Evolutionary conservation across 495 filamentous ascomycete genomes (phyloP), one percentile per base, ranked within the genome.

Genomic region (Annulohypoxylon maeteangense): DNA sequence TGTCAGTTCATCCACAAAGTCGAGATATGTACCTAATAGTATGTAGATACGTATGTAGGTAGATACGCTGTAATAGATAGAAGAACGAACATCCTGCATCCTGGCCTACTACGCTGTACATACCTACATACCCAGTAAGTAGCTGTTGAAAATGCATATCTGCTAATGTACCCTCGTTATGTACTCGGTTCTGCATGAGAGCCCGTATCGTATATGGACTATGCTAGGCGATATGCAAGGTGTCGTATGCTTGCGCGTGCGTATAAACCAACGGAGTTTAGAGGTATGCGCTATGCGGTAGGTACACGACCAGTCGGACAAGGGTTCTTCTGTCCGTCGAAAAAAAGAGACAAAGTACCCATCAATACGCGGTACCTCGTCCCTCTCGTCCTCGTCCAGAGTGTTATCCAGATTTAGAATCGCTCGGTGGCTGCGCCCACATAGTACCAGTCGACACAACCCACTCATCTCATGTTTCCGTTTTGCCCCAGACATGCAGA

Each of bases 401-500:
- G 27, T 38, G 22, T 59, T 67, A 62, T 78, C 75, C 75, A 78
- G 75, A 78, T 78, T 78, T 78, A 78, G 75, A 67, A 78, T 74
- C 74, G 36, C 71, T 75, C 68, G 74, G 70, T 78, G 75, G 70
- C 75, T 76, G 75, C 70, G 75, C 75, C 75, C 73, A 74, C 70
- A 62, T 71, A 72, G 67, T 68, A 72, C 72, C 72, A 71, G 72
- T 75, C 72, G 63, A 74, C 71, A 69, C 60, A 74, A 76, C 74
- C 75, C 70, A 76, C 80, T 78, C 81, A 81, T 82, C 81, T 83
- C 76, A 83, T 79, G 81, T 83, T 81, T 79, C 78, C 78, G 71
- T 78, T 78, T 80, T 82, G 79, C 81, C 81, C 81, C 81, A 84
- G 81, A 83, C 78, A 81, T 78, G 72, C 74, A 74, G 81, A 58